Conservation (phyloP, 2,329 filamentous ascomycete species). For the Colletotrichum paranaense region DNA sequence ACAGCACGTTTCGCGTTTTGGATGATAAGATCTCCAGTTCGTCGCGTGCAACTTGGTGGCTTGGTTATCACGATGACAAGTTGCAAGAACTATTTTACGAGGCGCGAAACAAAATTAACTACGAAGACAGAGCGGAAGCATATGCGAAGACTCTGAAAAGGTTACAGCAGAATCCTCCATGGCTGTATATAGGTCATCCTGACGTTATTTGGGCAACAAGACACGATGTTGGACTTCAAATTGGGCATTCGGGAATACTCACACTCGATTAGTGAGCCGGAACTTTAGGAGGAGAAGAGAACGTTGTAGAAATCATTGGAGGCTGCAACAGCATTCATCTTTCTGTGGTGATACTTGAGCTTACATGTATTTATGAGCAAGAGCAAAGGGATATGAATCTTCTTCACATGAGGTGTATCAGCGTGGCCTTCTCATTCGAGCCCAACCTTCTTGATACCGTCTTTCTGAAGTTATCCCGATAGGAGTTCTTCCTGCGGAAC, state of each 20-base stretch:
- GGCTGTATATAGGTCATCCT: conserved; percentile 13
- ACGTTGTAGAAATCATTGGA: neutral
- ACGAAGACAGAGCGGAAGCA: neutral
- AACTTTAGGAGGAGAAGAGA: neutral
- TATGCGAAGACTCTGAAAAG: conserved; percentile 5
- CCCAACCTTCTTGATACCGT: neutral
- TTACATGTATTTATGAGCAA: too few relatives aligned
- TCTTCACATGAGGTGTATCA: too few relatives aligned
- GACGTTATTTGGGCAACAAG: conserved; percentile 16
- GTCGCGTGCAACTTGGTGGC: conserved; percentile 15
- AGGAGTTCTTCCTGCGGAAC: neutral
- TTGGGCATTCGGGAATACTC: conserved; percentile 11
- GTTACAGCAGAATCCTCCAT: conserved; percentile 15
- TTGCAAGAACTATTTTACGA: neutral
- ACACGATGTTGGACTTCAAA: neutral
- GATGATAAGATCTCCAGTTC: conserved; percentile 22
- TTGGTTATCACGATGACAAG: conserved; percentile 13
- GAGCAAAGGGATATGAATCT: too few relatives aligned
- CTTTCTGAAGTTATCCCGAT: neutral
- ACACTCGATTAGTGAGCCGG: neutral
- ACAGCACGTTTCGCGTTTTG: conserved; percentile 18
- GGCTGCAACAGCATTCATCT: neutral
- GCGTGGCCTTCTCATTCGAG: too few relatives aligned
- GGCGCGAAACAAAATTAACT: neutral
- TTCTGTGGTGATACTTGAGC: neutral